These are phyloP conservation scores for Fusarium sp. DNA, from an alignment of 2,329 filamentous ascomycete genomes.

Conservation along the genomic window DNA sequence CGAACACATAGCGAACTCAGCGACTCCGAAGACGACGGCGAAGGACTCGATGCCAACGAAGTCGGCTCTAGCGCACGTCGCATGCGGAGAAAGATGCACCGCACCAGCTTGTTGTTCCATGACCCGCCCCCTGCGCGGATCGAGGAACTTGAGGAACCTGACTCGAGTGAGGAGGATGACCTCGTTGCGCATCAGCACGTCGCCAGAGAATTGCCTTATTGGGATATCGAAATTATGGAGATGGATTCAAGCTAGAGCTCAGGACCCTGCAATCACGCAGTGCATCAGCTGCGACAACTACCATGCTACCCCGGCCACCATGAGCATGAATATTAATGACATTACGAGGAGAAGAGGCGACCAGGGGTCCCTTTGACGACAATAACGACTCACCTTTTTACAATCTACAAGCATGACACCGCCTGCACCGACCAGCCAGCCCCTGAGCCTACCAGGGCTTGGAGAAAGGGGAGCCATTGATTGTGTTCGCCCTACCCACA, in stretches of 20 bases:
- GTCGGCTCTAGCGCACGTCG: conserved; percentile 63
- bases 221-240: conserved; percentile 65
- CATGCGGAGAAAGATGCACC: conserved; percentile 61
- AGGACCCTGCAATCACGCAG: conserved; percentile 18
- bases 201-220: conserved; percentile 65
- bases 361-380: conserved; percentile 45
- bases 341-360: conserved; percentile 44
- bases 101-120: conserved; percentile 62
- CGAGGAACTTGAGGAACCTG: conserved; percentile 67
- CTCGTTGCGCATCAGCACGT: conserved; percentile 57
- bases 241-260: conserved; percentile 55
- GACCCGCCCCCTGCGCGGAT: conserved; percentile 65
- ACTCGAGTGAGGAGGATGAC: conserved; percentile 63
- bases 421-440: conserved; percentile 36
- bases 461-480: conserved; percentile 30
- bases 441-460: conserved; percentile 31
- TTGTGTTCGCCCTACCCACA: conserved; percentile 14
- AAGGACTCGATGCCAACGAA: conserved; percentile 57
- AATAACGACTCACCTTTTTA: conserved; percentile 45
- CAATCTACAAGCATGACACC: conserved; percentile 42
- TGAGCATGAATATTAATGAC: conserved; percentile 47
- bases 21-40: conserved; percentile 61
- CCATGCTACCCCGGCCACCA: conserved; percentile 34
- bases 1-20: conserved; percentile 67
- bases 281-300: conserved; percentile 34